These are phyloP conservation scores for Termitomyces sp. DNA, from an alignment of 768 basidiomycete species.

Conservation along the genomic window DNA sequence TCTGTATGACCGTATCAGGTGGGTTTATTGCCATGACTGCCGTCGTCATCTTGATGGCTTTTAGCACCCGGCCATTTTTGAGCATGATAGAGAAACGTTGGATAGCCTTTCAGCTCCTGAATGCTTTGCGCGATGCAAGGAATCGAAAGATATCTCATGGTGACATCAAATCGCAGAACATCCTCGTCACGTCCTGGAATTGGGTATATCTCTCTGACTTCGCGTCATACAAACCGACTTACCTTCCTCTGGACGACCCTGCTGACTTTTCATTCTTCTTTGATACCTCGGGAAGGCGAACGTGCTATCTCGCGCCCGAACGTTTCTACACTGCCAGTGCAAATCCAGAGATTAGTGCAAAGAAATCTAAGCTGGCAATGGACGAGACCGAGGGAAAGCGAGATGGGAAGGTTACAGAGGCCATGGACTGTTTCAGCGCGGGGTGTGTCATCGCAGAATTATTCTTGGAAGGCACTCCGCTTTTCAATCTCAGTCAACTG, in stretches of 20 bases:
- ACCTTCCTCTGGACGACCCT: constrained; percentile 93
- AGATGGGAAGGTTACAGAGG: constrained; percentile 84
- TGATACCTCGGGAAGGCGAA: constrained; percentile 89
- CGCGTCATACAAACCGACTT: constrained; percentile 92
- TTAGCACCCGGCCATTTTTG: constrained; percentile 93
- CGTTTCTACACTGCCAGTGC: constrained; percentile 79
- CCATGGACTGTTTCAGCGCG: constrained; percentile 95
- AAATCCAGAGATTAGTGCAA: constrained; percentile 67
- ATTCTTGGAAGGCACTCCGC: constrained; percentile 89
- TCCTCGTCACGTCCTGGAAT: constrained; percentile 95
- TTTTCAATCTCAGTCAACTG: constrained; percentile 92
- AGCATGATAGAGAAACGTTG: constrained; percentile 93
- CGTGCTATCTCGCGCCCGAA: constrained; percentile 96
- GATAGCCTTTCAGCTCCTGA: constrained; percentile 93
- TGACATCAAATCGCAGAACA: constrained; percentile 96
- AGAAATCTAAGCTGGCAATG: constrained; percentile 53
- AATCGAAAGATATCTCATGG: constrained; percentile 92
- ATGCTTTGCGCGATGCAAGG: constrained; percentile 78
- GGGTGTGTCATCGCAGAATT: constrained; percentile 96
- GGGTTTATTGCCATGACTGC: constrained; percentile 21
- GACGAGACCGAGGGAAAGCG: constrained; percentile 61
- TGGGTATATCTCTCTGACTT: constrained; percentile 96
- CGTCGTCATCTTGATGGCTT: neutral
- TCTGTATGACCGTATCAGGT: constrained; percentile 97
- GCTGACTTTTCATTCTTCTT: constrained; percentile 98